Percentiles rank a stretch among this genome's conserved stretches.
Evolutionary conservation across 768 basidiomycete genomes (phyloP).

Genomic region (Zangia roseola): DNA sequence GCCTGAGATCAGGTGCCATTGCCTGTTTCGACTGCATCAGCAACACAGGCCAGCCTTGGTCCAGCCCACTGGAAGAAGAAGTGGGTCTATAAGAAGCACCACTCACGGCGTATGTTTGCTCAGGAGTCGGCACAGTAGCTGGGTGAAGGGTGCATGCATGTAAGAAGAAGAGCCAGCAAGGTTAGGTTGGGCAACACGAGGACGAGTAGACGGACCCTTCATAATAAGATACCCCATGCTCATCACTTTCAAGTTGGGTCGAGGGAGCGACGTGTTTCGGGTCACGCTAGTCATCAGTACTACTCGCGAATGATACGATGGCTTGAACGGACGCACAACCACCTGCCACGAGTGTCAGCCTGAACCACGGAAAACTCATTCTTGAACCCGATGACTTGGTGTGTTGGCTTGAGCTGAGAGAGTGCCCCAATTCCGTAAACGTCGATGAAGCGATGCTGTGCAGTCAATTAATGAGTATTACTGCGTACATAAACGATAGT

Average conservation of each 20-base stretch:
- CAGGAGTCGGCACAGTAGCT: slow-evolving; percentile 37
- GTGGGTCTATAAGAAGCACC: background rate
- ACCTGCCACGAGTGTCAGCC: slow-evolving; percentile 45
- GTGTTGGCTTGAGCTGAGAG: background rate
- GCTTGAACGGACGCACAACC: slow-evolving; percentile 42
- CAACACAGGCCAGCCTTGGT: background rate
- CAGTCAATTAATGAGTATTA: slow-evolving; percentile 14
- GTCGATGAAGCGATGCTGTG: slow-evolving; percentile 10
- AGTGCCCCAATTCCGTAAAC: background rate
- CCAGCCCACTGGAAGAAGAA: background rate
- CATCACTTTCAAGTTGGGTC: slow-evolving; percentile 47
- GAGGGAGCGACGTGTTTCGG: background rate
- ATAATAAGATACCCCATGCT: slow-evolving; percentile 56
- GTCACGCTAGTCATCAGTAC: slow-evolving; percentile 8
- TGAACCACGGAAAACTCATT: slow-evolving; percentile 60
- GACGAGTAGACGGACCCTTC: slow-evolving; percentile 45
- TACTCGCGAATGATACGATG: background rate
- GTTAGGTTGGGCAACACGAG: slow-evolving; percentile 1
- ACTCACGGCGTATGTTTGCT: slow-evolving; percentile 37
- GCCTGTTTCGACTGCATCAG: slow-evolving; percentile 35
- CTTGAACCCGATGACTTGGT: background rate
- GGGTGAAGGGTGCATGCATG: slow-evolving; percentile 3
- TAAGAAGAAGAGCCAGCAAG: slow-evolving; percentile 3
- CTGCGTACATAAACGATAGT: background rate
- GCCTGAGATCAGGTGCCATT: slow-evolving; percentile 63